Base-by-base conservation (phyloP, 257 asterid genomes). In the Scutellaria minor region DNA sequence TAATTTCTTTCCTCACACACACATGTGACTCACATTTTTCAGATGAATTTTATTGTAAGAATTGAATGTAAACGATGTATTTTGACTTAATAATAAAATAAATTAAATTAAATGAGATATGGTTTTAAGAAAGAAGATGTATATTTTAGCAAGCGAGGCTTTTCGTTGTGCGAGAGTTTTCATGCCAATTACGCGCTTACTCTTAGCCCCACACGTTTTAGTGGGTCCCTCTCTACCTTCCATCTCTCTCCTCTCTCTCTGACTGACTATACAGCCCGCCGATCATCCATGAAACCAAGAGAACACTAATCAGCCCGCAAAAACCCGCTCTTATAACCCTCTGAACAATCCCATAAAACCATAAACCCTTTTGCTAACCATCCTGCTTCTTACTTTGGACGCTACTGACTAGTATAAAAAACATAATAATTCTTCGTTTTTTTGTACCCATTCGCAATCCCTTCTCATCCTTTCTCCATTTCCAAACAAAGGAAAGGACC, bases 401-500 rank as follows among this genome's bases (percentile, higher is more conserved):
- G 11, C 66, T 37, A 55, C 75, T 15, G 48, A 58, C 52, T 15
- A 6, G 64, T 40, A 55, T 37, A 10, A 58, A 18, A 47, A 57
- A 47, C 69, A 27, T 62, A 39, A 46, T 4, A 50, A 4, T 22
- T 55, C 55, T 45, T 41, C 13, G 59, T 59, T 1, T 10, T 72
- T 60, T 69, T 65, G 71, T 47, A 63, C 76, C 72, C 58, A 44
- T 44, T 46, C 46, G 71, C 76, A 46, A 10, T 68, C 70, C 27
- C 27, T 78, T 72, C 81, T 78, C 75, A 46, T 75, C 80, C 80
- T 40, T 63, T 52, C 77, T 60, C 15, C 77, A 37, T 78, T 64
- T 8, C 18, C 65, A 31, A 81, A 78, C 79, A 72, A 78, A 75
- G 66, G 22, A 56, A 68, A 24, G 37, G 37, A 15, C 75, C 72